A percentile compares a stretch with the other conserved stretches of the same genome.
Evolutionary conservation across 352 stramenopile species (phyloP).

Genomic region (Pythium sukuiense): DNA sequence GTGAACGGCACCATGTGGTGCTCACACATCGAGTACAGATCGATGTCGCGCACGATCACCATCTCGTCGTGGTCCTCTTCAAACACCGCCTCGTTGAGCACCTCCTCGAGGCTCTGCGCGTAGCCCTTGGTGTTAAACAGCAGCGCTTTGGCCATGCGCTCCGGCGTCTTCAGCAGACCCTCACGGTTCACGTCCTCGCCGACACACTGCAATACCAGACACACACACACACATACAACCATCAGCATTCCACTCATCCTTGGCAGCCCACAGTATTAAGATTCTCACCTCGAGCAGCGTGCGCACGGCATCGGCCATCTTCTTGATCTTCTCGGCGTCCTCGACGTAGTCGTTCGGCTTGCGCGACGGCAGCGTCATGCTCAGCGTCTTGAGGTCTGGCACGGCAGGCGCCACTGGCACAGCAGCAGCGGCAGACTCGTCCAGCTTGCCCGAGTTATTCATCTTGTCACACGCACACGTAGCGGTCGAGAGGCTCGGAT

Average conservation of each 20-base stretch:
- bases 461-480: slow-evolving; percentile 23
- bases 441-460: slow-evolving; percentile 35
- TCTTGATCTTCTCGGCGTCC: slow-evolving; percentile 80
- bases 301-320: slow-evolving; percentile 93
- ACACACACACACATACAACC: background rate
- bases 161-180: slow-evolving; percentile 95
- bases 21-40: slow-evolving; percentile 98
- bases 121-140: slow-evolving; percentile 97
- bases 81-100: slow-evolving; percentile 98
- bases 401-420: background rate
- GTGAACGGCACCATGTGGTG: slow-evolving; percentile 99
- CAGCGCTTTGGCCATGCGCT: slow-evolving; percentile 96
- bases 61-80: slow-evolving; percentile 98
- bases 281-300: slow-evolving; percentile 88
- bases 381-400: slow-evolving; percentile 45
- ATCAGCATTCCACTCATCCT: no score
- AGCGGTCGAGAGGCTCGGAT: background rate
- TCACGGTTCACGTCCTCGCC: slow-evolving; percentile 95
- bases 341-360: slow-evolving; percentile 63
- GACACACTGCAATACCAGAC: slow-evolving; percentile 54
- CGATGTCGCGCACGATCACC: slow-evolving; percentile 99
- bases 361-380: slow-evolving; percentile 63
- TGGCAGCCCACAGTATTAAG: no score
- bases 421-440: background rate
- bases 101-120: slow-evolving; percentile 80